Percentiles rank a stretch among this genome's conserved stretches.
Conservation (phyloP, 108 stramenopile genomes). For the Pelagomonas calceolata region DNA sequence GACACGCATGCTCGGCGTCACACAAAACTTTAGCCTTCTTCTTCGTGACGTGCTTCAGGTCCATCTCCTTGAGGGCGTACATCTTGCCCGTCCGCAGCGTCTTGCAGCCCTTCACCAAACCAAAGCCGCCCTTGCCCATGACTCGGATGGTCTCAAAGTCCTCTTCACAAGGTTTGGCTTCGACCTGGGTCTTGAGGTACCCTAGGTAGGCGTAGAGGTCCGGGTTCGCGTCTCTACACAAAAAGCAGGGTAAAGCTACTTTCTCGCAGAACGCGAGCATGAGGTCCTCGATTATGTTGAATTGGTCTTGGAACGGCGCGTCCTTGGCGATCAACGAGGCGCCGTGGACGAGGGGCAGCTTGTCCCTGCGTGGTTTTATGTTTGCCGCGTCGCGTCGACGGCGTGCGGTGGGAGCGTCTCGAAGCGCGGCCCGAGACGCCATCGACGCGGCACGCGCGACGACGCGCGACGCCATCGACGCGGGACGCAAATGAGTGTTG, state of each 20-base stretch:
- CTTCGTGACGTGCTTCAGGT: constrained; percentile 9
- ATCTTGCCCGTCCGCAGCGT: constrained; percentile 41
- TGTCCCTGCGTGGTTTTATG: too few species aligned
- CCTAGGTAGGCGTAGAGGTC: background rate
- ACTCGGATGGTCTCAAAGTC: background rate
- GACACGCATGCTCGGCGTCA: background rate
- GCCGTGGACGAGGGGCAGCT: background rate
- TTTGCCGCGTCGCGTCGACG: too few species aligned
- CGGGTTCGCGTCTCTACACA: background rate
- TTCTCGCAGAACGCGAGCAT: background rate
- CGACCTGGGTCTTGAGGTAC: background rate
- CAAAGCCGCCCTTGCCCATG: constrained; percentile 46
- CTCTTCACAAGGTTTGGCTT: background rate
- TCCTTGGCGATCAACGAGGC: background rate
- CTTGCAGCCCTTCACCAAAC: constrained; percentile 45
- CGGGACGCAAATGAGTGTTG: too few species aligned
- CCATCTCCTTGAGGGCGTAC: constrained; percentile 38
- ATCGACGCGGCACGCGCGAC: too few species aligned
- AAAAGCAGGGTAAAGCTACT: background rate
- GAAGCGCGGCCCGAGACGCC: too few species aligned
- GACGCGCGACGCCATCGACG: too few species aligned
- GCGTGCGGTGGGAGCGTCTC: too few species aligned
- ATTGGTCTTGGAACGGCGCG: background rate
- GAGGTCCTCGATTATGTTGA: background rate
- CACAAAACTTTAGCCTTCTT: constrained; percentile 3